Evolutionary conservation across 1,284 basidiomycete genomes (phyloP).

Genomic region (Ceratobasidium theobromae): DNA sequence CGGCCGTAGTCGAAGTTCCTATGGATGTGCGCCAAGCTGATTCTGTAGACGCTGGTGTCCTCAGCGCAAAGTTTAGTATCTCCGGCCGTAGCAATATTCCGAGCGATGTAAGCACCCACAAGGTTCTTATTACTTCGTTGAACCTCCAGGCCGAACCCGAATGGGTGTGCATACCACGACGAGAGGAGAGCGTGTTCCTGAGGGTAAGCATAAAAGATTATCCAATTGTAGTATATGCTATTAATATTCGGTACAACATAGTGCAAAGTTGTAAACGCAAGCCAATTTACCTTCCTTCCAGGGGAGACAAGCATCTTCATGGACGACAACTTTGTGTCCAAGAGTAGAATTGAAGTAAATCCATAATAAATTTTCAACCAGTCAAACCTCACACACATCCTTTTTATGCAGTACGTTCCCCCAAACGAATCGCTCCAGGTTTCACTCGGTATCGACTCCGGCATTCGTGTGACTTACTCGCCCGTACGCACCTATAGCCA

Average conservation of each 20-base stretch:
- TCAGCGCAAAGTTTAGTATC: conserved; percentile 33
- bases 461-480: conserved; percentile 38
- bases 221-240: not conserved
- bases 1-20: no score
- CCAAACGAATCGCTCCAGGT: conserved; percentile 34
- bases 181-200: conserved; percentile 35
- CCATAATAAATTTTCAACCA: not conserved
- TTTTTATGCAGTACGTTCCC: conserved; percentile 28
- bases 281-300: conserved; percentile 37
- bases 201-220: conserved; percentile 23
- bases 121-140: conserved; percentile 54
- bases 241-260: not conserved
- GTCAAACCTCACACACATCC: not conserved
- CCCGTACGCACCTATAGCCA: conserved; percentile 34
- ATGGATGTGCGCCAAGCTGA: not conserved
- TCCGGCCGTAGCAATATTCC: conserved; percentile 32
- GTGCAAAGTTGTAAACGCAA: conserved; percentile 37
- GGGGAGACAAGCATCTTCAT: conserved; percentile 39
- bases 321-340: conserved; percentile 40
- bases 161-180: conserved; percentile 35
- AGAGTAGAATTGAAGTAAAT: conserved; percentile 36
- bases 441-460: conserved; percentile 35
- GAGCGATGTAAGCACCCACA: conserved; percentile 46
- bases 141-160: conserved; percentile 43
- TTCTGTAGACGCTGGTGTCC: not conserved